Evolutionary conservation across 371 early-diverging fungal genomes (phyloP).

Genomic region (Mortierella sp.): DNA sequence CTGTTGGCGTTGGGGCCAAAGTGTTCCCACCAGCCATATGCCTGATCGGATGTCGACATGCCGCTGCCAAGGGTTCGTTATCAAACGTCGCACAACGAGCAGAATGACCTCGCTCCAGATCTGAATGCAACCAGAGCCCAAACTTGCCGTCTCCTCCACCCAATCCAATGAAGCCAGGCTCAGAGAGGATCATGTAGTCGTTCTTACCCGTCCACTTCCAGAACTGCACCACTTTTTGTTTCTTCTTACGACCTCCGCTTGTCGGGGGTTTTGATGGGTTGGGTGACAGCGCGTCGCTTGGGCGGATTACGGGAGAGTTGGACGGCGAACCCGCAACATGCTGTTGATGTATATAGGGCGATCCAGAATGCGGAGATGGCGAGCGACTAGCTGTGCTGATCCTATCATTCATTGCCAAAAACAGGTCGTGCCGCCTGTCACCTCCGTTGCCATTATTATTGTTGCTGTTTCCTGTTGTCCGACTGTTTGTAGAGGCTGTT

Average conservation of each 20-base stretch:
- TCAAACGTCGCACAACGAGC: conserved; percentile 89
- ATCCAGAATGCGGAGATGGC: conserved; percentile 24
- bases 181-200: conserved; percentile 90
- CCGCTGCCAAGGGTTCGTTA: conserved; percentile 77
- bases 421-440: conserved; percentile 33
- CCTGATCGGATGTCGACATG: conserved; percentile 40
- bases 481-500: background rate
- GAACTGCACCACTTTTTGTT: conserved; percentile 63
- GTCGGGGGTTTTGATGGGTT: background rate
- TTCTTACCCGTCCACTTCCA: conserved; percentile 92
- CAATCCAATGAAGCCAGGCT: conserved; percentile 88
- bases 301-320: conserved; percentile 32
- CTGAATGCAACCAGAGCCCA: conserved; percentile 93
- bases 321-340: conserved; percentile 19
- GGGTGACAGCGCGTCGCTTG: conserved; percentile 7
- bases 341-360: background rate
- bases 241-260: conserved; percentile 27
- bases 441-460: conserved; percentile 8
- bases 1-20: background rate
- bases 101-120: conserved; percentile 89
- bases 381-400: conserved; percentile 24
- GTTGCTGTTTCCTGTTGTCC: conserved; percentile 7
- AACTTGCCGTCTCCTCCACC: conserved; percentile 95
- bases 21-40: background rate
- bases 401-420: conserved; percentile 48